phyloP scores from a whole-genome alignment of 805 yeast genomes.

The Saccharomycopsis oosterbeekiorum region DNA sequence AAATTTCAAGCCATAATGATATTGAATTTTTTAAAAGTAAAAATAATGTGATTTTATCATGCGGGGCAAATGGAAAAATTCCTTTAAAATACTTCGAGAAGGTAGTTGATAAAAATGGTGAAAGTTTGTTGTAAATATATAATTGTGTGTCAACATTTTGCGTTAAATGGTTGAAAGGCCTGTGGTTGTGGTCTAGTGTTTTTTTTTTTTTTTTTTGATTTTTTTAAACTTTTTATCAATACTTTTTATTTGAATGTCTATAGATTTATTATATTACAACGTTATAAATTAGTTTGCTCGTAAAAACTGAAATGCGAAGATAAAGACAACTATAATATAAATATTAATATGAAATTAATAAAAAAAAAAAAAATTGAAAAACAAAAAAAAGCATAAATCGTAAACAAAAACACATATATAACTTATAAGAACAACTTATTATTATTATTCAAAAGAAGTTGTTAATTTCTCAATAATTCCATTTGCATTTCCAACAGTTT shows the following conservation, averaged over 20 bases:
- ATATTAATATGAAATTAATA: neutral
- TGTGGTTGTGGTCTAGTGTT: no score
- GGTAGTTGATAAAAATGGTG: constrained; percentile 26
- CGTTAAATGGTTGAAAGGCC: neutral
- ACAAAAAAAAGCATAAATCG: neutral
- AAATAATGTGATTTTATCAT: constrained; percentile 66
- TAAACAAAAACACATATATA: neutral
- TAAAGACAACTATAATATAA: neutral
- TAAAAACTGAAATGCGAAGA: neutral
- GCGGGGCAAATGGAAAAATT: constrained; percentile 49
- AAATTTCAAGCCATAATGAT: constrained; percentile 32
- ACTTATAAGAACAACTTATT: neutral
- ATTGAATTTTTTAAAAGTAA: constrained; percentile 49
- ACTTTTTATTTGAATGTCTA: neutral
- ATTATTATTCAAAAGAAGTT: neutral
- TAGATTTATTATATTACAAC: neutral
- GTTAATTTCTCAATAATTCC: neutral
- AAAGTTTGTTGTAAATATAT: neutral
- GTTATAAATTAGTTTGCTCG: neutral
- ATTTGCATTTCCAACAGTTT: neutral
- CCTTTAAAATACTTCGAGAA: constrained; percentile 33
- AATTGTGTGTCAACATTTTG: neutral
- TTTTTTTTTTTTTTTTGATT: no score
- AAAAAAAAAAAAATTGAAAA: neutral
- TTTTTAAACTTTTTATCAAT: neutral